A percentile compares a stretch with the other conserved stretches of the same genome.
Conservation (phyloP, 441 rosid species). For the Dalechampia spathulata region DNA sequence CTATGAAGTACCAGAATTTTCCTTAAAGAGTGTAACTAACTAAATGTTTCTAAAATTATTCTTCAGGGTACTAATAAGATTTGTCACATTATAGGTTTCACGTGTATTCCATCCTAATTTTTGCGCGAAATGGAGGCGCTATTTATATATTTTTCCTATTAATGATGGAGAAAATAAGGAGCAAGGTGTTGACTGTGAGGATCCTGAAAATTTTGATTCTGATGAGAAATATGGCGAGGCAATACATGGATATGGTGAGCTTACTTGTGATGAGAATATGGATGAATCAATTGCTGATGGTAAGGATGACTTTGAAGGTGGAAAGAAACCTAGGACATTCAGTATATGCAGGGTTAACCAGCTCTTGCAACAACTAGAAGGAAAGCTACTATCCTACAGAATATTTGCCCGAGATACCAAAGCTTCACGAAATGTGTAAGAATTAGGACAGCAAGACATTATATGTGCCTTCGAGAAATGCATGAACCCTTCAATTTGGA, state of each 20-base stretch:
- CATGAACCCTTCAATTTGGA: background rate
- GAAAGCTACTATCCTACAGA: slow-evolving; percentile 75
- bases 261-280: slow-evolving; percentile 20
- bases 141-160: slow-evolving; percentile 82
- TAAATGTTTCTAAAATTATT: background rate
- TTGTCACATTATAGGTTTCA: slow-evolving; percentile 51
- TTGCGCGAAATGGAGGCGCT: slow-evolving; percentile 96
- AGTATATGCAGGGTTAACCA: slow-evolving; percentile 58
- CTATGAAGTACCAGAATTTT: background rate
- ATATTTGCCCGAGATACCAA: slow-evolving; percentile 95
- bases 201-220: slow-evolving; percentile 20
- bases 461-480: no score
- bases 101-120: slow-evolving; percentile 94
- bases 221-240: slow-evolving; percentile 17
- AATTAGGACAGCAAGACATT: background rate
- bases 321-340: slow-evolving; percentile 45
- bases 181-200: slow-evolving; percentile 25
- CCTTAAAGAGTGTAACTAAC: background rate
- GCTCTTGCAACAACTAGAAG: slow-evolving; percentile 75
- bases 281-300: slow-evolving; percentile 22
- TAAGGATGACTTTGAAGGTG: slow-evolving; percentile 31
- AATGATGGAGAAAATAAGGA: slow-evolving; percentile 39
- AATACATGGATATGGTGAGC: slow-evolving; percentile 28
- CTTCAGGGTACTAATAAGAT: slow-evolving; percentile 10
- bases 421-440: slow-evolving; percentile 92